A percentile compares a stretch with the other conserved stretches of the same genome.
phyloP scores from a whole-genome alignment of 176 grass and related monocot species.

The Puccinellia tenuiflora region DNA sequence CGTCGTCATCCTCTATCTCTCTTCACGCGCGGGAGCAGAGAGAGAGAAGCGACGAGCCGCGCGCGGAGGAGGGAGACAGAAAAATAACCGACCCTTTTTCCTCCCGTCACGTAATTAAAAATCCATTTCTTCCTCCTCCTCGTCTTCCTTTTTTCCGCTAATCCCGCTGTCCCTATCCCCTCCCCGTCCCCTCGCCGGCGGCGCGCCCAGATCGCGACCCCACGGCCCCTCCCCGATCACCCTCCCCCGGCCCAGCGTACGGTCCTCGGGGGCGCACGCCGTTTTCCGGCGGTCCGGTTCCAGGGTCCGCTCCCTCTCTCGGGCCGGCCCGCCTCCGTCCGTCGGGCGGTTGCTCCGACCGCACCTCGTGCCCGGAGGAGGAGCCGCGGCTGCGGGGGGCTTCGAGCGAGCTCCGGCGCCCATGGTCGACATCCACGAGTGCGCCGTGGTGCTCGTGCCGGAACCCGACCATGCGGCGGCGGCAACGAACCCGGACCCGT shows the following conservation, averaged over 20 bases:
- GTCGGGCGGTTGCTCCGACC: not conserved
- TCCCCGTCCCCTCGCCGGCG: constrained; percentile 12
- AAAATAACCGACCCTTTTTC: constrained; percentile 13
- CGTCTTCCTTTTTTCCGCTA: not conserved
- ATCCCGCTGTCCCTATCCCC: constrained; percentile 13
- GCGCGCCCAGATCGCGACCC: constrained; percentile 30
- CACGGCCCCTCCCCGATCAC: constrained; percentile 12
- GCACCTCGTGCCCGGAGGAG: not conserved
- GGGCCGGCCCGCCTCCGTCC: not conserved
- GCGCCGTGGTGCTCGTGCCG: constrained; percentile 26
- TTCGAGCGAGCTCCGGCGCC: constrained; percentile 8
- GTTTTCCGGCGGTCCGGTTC: not conserved
- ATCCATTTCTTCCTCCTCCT: not conserved
- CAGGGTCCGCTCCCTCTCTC: not conserved
- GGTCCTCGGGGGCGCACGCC: not conserved
- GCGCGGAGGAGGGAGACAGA: not conserved
- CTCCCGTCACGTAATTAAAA: not conserved
- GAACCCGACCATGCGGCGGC: constrained; percentile 17
- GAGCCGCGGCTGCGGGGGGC: not conserved
- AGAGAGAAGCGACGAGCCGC: not conserved
- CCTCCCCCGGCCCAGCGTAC: not conserved
- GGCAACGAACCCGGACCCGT: constrained; percentile 46
- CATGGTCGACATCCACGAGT: constrained; percentile 69
- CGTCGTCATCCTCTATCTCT: not conserved
- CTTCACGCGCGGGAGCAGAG: constrained; percentile 1